These are phyloP conservation scores for Tausonia pullulans DNA, from an alignment of 1,284 basidiomycete genomes.

Conservation along the genomic window DNA sequence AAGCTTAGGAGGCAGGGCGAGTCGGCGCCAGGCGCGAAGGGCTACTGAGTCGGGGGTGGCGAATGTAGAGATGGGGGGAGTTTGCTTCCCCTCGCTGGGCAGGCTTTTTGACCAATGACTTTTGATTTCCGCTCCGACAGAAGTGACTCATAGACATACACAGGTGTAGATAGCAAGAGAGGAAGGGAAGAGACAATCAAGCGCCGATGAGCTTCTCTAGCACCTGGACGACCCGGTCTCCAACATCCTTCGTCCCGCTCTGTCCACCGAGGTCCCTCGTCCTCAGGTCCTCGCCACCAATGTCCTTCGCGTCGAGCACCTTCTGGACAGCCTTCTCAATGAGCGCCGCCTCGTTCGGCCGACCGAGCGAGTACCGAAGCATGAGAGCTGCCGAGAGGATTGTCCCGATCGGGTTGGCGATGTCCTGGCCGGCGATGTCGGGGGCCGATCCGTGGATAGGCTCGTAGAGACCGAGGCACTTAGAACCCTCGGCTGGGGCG, in stretches of 20 bases:
- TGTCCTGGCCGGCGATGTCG: slow-evolving; percentile 87
- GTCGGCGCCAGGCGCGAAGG: slow-evolving; percentile 78
- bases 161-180: too few species aligned
- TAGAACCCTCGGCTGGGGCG: slow-evolving; percentile 59
- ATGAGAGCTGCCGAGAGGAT: slow-evolving; percentile 95
- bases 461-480: slow-evolving; percentile 83
- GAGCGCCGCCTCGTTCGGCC: slow-evolving; percentile 67
- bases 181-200: too few species aligned
- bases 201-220: slow-evolving; percentile 49
- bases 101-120: too few species aligned
- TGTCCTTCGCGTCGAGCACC: slow-evolving; percentile 61
- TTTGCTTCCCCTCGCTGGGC: too few species aligned
- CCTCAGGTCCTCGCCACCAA: slow-evolving; percentile 67
- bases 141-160: too few species aligned
- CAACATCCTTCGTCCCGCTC: slow-evolving; percentile 63
- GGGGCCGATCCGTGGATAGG: slow-evolving; percentile 79
- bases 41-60: slow-evolving; percentile 48
- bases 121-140: too few species aligned
- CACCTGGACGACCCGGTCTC: slow-evolving; percentile 69
- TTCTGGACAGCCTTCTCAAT: slow-evolving; percentile 83
- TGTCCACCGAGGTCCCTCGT: slow-evolving; percentile 83
- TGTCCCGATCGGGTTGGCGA: slow-evolving; percentile 94
- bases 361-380: slow-evolving; percentile 83
- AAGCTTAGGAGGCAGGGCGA: slow-evolving; percentile 78
- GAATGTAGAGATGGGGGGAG: neutral